phyloP scores from a whole-genome alignment of 371 early-diverging fungal species.

The Nematocida sp. region DNA sequence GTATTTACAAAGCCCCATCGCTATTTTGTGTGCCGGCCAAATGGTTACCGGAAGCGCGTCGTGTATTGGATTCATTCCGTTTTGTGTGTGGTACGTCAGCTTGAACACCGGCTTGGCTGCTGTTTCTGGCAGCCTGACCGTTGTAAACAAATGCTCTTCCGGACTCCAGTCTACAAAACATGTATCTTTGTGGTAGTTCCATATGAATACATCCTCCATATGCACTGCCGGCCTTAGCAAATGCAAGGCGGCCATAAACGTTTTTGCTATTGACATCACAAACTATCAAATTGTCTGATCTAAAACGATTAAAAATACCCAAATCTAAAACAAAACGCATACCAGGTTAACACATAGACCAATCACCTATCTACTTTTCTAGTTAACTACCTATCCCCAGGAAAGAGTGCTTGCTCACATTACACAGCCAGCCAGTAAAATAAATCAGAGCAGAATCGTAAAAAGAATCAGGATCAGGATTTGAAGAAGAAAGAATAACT shows the following conservation, averaged over 20 bases:
- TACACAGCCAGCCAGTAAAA: too few species aligned
- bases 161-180: neutral
- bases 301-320: neutral
- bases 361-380: too few species aligned
- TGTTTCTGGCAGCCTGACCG: neutral
- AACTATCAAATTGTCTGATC: neutral
- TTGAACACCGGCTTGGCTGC: neutral
- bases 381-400: too few species aligned
- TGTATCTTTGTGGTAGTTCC: constrained; percentile 13
- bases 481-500: too few species aligned
- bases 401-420: too few species aligned
- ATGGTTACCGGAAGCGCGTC: constrained; percentile 1
- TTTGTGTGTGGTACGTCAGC: neutral
- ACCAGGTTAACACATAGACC: too few species aligned
- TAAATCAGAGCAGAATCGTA: too few species aligned
- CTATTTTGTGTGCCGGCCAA: neutral
- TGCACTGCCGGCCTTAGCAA: neutral
- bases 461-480: too few species aligned
- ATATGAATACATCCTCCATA: constrained; percentile 15
- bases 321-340: neutral
- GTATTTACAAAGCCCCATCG: constrained; percentile 9
- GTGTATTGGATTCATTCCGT: neutral
- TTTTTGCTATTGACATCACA: neutral
- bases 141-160: neutral
- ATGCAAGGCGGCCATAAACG: neutral